phyloP scores from a whole-genome alignment of 2,329 filamentous ascomycete genomes.

The Kalaharituber pfeilii region DNA sequence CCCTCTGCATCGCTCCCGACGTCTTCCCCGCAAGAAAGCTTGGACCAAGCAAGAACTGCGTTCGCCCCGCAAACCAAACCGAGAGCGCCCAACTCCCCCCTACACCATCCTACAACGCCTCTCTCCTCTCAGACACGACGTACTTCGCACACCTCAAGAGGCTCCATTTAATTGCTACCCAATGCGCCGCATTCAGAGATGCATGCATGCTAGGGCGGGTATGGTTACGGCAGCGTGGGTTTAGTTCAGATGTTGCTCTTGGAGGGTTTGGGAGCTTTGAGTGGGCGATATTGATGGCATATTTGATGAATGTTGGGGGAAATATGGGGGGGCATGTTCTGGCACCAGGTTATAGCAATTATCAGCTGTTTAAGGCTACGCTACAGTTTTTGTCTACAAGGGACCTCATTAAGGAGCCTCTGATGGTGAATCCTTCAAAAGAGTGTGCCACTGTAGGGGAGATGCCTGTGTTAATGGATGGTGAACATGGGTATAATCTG shows the following conservation, averaged over 20 bases:
- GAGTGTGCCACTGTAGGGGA: slow-evolving; percentile 31
- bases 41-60: slow-evolving; percentile 48
- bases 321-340: slow-evolving; percentile 53
- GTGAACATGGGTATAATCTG: slow-evolving; percentile 55
- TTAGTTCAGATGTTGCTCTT: slow-evolving; percentile 47
- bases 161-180: slow-evolving; percentile 49
- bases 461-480: slow-evolving; percentile 62
- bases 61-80: slow-evolving; percentile 37
- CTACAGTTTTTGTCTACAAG: slow-evolving; percentile 69
- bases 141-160: slow-evolving; percentile 59
- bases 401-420: slow-evolving; percentile 52
- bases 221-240: slow-evolving; percentile 79
- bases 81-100: slow-evolving; percentile 26
- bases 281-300: slow-evolving; percentile 63
- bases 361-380: slow-evolving; percentile 84
- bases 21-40: slow-evolving; percentile 59
- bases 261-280: slow-evolving; percentile 92
- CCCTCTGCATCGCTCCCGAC: slow-evolving; percentile 52
- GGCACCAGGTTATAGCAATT: slow-evolving; percentile 67
- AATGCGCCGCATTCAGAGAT: slow-evolving; percentile 58
- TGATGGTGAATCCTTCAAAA: slow-evolving; percentile 33
- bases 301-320: slow-evolving; percentile 63
- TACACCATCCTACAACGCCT: slow-evolving; percentile 80
- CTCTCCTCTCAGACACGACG: slow-evolving; percentile 58
- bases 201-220: slow-evolving; percentile 70